phyloP scores from a whole-genome alignment of 1,139 yeast species.

The Suhomyces guaymorum region DNA sequence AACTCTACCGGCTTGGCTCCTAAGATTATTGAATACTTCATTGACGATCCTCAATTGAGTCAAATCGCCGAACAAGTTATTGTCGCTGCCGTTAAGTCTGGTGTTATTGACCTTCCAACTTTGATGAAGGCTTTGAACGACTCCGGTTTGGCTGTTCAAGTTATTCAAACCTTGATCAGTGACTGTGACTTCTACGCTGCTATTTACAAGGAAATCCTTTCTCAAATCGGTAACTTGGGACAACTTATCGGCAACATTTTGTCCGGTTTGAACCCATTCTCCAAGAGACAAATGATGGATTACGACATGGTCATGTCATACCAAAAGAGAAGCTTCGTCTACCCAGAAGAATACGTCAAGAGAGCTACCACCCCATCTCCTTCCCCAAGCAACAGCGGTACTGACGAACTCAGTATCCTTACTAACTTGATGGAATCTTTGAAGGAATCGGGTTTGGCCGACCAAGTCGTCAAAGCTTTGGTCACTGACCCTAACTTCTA shows the following conservation, averaged over 20 bases:
- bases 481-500: conserved; percentile 44
- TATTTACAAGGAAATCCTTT: conserved; percentile 39
- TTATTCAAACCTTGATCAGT: conserved; percentile 38
- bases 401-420: conserved; percentile 23
- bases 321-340: conserved; percentile 13
- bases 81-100: conserved; percentile 34
- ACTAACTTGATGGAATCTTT: conserved; percentile 47
- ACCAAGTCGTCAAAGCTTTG: conserved; percentile 42
- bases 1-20: conserved; percentile 44
- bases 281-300: conserved; percentile 24
- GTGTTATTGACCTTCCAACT: conserved; percentile 37
- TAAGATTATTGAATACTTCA: conserved; percentile 34
- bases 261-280: conserved; percentile 18
- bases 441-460: conserved; percentile 47
- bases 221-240: conserved; percentile 35
- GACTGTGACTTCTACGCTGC: conserved; percentile 46
- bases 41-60: conserved; percentile 35
- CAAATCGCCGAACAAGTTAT: conserved; percentile 33
- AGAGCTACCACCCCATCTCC: conserved; percentile 13
- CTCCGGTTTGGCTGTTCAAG: conserved; percentile 45
- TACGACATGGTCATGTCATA: conserved; percentile 8
- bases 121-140: conserved; percentile 45
- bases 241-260: conserved; percentile 26
- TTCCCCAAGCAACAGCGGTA: conserved; percentile 1
- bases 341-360: conserved; percentile 6